phyloP scores from a whole-genome alignment of 345 rosid species.

The Eucalyptus microcorys region DNA sequence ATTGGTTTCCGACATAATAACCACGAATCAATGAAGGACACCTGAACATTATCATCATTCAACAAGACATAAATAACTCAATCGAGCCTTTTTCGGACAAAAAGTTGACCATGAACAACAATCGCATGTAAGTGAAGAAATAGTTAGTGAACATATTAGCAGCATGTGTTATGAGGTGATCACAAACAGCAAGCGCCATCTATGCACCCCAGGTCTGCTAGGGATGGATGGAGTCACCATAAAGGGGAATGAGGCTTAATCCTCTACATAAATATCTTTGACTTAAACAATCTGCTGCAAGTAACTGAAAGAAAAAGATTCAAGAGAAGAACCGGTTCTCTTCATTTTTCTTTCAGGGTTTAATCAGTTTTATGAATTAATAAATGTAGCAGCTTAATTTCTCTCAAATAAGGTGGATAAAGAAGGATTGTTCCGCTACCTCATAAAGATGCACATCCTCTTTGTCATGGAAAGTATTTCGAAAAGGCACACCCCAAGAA shows the following conservation, averaged over 20 bases:
- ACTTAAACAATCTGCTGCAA: background rate
- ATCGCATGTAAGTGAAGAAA: background rate
- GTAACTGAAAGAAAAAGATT: background rate
- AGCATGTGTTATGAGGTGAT: background rate
- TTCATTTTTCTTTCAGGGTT: background rate
- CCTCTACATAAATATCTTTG: background rate
- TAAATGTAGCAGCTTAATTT: background rate
- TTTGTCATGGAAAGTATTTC: conserved; percentile 36
- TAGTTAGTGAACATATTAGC: background rate
- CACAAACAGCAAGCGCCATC: background rate
- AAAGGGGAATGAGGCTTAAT: background rate
- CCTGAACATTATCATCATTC: conserved; percentile 21
- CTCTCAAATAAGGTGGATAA: background rate
- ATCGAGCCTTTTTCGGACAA: background rate
- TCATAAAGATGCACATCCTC: conserved; percentile 59
- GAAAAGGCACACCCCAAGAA: conserved; percentile 80
- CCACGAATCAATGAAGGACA: conserved; percentile 83
- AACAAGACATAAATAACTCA: background rate
- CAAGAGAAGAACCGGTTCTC: background rate
- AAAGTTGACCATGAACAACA: background rate
- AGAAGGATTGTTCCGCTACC: conserved; percentile 20
- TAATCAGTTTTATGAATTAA: background rate
- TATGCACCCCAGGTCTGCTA: background rate
- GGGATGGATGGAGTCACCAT: background rate
- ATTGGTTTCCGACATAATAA: conserved; percentile 47